These are phyloP conservation scores for Avena sativa DNA, from an alignment of 176 grass and related monocot genomes.

Conservation along the genomic window DNA sequence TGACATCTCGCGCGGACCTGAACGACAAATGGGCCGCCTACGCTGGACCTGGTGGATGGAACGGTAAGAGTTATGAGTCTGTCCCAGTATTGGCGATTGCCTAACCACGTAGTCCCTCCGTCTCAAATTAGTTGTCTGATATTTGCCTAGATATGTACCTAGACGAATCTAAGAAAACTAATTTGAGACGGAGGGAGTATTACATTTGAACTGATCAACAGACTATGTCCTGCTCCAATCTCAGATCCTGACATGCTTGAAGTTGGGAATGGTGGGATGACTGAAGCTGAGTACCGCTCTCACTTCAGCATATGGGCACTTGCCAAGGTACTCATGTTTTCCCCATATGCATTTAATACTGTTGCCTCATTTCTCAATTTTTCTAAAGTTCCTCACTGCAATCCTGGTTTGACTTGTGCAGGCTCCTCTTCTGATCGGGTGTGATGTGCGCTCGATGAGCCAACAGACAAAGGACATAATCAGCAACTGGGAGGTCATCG, in stretches of 20 bases:
- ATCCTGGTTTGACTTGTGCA: slow-evolving; percentile 36
- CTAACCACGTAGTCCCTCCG: neutral
- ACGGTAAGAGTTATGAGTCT: slow-evolving; percentile 59
- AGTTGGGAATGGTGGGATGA: slow-evolving; percentile 94
- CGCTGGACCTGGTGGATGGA: slow-evolving; percentile 89
- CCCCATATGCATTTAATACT: neutral
- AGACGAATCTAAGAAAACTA: no score
- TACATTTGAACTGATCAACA: neutral
- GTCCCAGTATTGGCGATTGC: neutral
- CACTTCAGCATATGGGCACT: slow-evolving; percentile 99
- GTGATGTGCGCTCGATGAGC: slow-evolving; percentile 78
- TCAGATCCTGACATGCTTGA: slow-evolving; percentile 98
- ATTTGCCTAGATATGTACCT: no score
- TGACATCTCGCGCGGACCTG: slow-evolving; percentile 86
- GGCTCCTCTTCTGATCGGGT: slow-evolving; percentile 94
- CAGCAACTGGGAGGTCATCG: slow-evolving; percentile 79
- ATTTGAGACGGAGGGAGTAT: no score
- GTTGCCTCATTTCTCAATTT: neutral
- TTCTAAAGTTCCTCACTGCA: slow-evolving; percentile 20
- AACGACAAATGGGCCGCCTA: slow-evolving; percentile 94
- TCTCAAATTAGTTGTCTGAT: no score
- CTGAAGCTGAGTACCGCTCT: slow-evolving; percentile 79
- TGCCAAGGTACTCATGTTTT: slow-evolving; percentile 58
- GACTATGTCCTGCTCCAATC: neutral
- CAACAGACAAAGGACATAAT: slow-evolving; percentile 78